phyloP scores from a whole-genome alignment of 202 grass and related monocot species.

The Panicum hallii region DNA sequence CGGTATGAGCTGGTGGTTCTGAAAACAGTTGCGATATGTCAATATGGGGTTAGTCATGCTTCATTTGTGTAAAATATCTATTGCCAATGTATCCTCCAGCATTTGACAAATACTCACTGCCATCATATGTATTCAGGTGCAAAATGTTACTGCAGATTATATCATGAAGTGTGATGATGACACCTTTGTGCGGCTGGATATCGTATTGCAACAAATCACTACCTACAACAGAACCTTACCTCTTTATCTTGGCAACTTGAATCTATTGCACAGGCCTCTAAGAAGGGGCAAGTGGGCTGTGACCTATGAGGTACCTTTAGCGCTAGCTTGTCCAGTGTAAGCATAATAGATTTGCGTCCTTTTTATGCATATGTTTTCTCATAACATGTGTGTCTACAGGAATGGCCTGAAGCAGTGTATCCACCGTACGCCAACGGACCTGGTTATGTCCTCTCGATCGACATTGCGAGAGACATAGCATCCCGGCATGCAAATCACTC shows the following conservation, averaged over 20 bases:
- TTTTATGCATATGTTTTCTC: not conserved
- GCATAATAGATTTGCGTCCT: not conserved
- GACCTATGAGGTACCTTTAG: constrained; percentile 66
- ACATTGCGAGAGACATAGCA: constrained; percentile 65
- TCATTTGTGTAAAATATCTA: not conserved
- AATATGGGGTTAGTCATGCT: constrained; percentile 72
- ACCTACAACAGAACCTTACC: constrained; percentile 60
- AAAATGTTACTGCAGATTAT: constrained; percentile 72
- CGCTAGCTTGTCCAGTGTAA: not conserved
- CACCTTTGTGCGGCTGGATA: constrained; percentile 86
- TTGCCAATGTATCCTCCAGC: not conserved
- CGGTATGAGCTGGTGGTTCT: constrained; percentile 94
- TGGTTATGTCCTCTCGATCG: constrained; percentile 71
- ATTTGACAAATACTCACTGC: not conserved
- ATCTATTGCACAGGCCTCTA: constrained; percentile 83
- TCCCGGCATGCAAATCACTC: constrained; percentile 67
- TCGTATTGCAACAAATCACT: constrained; percentile 67
- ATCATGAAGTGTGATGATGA: constrained; percentile 97
- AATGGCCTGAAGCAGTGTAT: constrained; percentile 95
- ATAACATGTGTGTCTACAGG: constrained; percentile 39
- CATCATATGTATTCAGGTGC: constrained; percentile 51
- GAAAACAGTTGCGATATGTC: constrained; percentile 94
- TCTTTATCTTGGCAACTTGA: constrained; percentile 89
- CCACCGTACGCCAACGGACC: constrained; percentile 92
- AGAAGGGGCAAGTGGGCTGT: constrained; percentile 90